Percentiles rank a stretch among this genome's conserved stretches.
Evolutionary conservation across 177 flowering plant genomes (phyloP).

Genomic region (Vitis hybrid): DNA sequence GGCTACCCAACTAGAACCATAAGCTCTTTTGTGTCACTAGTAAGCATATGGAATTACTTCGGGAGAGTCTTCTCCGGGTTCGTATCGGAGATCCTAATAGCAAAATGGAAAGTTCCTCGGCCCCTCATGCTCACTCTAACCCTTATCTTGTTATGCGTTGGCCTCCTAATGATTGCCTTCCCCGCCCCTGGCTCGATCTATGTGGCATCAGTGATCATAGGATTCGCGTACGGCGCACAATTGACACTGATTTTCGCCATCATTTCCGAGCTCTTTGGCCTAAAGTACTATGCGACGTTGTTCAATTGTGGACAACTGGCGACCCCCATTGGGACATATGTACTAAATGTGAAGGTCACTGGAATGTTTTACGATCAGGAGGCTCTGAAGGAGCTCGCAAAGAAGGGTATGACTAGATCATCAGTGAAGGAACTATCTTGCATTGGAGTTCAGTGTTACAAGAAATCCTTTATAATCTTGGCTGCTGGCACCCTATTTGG

Average conservation of each 20-base stretch:
- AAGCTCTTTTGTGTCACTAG: constrained; percentile 51
- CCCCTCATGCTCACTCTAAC: constrained; percentile 52
- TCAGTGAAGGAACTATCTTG: constrained; percentile 45
- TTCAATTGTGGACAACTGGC: constrained; percentile 72
- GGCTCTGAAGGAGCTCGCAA: constrained; percentile 47
- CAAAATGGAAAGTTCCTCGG: constrained; percentile 46
- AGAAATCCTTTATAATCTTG: constrained; percentile 34
- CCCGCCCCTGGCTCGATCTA: constrained; percentile 47
- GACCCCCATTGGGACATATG: constrained; percentile 56
- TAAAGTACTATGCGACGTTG: constrained; percentile 77
- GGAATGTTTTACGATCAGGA: constrained; percentile 49
- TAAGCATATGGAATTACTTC: constrained; percentile 66
- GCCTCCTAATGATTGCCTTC: constrained; percentile 59
- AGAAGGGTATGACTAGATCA: constrained; percentile 32
- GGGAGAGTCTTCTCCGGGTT: constrained; percentile 63
- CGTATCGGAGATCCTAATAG: constrained; percentile 46
- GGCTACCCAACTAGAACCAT: constrained; percentile 47
- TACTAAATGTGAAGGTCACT: constrained; percentile 46
- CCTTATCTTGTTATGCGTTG: constrained; percentile 40
- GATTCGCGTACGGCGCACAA: constrained; percentile 79
- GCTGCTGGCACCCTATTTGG: constrained; percentile 44
- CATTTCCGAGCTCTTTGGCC: constrained; percentile 82
- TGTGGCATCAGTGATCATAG: constrained; percentile 65
- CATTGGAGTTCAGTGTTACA: constrained; percentile 44
- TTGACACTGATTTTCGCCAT: constrained; percentile 63